Conservation (phyloP, 2,329 filamentous ascomycete species). For the Penicillium sp. region DNA sequence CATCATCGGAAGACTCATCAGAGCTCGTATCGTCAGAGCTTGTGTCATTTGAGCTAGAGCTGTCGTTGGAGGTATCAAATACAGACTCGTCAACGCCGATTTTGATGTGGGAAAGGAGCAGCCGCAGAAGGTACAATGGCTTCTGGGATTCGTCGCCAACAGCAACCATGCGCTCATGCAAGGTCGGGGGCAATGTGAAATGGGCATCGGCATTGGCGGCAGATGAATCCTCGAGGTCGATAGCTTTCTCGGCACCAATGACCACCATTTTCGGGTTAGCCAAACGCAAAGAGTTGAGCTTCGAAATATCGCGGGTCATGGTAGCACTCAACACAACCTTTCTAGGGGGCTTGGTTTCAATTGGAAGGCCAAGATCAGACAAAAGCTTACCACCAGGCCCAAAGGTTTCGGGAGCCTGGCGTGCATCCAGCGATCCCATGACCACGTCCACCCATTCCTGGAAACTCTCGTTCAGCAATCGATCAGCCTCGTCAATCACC, state of each 20-base stretch:
- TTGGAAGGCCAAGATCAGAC: constrained; percentile 38
- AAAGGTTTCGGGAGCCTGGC: constrained; percentile 52
- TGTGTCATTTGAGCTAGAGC: constrained; percentile 31
- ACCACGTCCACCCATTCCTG: constrained; percentile 83
- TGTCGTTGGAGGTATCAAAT: constrained; percentile 11
- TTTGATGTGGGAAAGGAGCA: constrained; percentile 56
- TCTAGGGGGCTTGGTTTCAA: constrained; percentile 53
- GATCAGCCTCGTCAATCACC: constrained; percentile 90
- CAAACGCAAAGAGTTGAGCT: constrained; percentile 72
- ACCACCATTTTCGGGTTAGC: constrained; percentile 73
- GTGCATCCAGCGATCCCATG: constrained; percentile 57
- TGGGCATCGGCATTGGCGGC: constrained; percentile 29
- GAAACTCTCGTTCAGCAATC: constrained; percentile 85
- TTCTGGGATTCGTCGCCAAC: constrained; percentile 70
- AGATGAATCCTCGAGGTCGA: constrained; percentile 19
- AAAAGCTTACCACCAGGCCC: constrained; percentile 39
- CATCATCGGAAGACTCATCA: constrained; percentile 34
- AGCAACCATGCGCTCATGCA: constrained; percentile 67
- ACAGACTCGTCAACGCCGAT: constrained; percentile 15
- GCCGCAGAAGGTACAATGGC: constrained; percentile 78
- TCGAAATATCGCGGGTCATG: constrained; percentile 81
- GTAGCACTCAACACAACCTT: constrained; percentile 91
- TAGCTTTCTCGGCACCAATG: constrained; percentile 57
- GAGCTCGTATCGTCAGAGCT: constrained; percentile 35
- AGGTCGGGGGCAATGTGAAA: constrained; percentile 61